These are phyloP conservation scores for Leishmania gerbilli DNA, from an alignment of 208 protist genomes.

Conservation along the genomic window DNA sequence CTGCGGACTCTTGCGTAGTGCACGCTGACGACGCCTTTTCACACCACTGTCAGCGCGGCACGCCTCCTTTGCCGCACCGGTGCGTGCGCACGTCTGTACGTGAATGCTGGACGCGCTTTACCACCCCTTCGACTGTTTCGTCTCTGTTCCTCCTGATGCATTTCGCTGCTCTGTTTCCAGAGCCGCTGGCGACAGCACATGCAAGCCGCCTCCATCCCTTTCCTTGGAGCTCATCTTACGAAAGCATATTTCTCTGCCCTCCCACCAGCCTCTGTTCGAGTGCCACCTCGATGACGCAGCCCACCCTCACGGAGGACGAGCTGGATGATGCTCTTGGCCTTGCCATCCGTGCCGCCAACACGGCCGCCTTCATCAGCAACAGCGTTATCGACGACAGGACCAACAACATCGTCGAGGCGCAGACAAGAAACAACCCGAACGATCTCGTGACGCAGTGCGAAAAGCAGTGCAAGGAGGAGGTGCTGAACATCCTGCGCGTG, in stretches of 20 bases:
- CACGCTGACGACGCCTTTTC: background rate
- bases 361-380: constrained; percentile 63
- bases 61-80: background rate
- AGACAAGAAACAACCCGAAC: constrained; percentile 44
- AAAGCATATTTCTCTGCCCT: background rate
- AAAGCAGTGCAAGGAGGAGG: constrained; percentile 77
- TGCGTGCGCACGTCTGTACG: background rate
- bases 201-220: background rate
- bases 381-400: constrained; percentile 57
- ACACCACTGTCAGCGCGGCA: background rate
- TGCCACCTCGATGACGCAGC: constrained; percentile 14
- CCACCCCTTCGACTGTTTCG: background rate
- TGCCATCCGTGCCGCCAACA: constrained; percentile 59
- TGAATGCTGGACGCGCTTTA: background rate
- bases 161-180: background rate
- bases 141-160: constrained; percentile 5
- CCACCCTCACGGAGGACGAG: constrained; percentile 50
- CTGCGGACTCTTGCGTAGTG: background rate
- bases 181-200: background rate
- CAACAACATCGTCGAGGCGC: constrained; percentile 29
- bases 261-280: background rate
- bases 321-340: constrained; percentile 63
- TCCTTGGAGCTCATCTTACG: background rate
- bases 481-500: constrained; percentile 56
- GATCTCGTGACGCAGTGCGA: constrained; percentile 83